Percentiles rank a stretch among this genome's conserved stretches.
These are phyloP conservation scores for Suillus cothurnatus DNA, from an alignment of 768 basidiomycete species.

Conservation along the genomic window DNA sequence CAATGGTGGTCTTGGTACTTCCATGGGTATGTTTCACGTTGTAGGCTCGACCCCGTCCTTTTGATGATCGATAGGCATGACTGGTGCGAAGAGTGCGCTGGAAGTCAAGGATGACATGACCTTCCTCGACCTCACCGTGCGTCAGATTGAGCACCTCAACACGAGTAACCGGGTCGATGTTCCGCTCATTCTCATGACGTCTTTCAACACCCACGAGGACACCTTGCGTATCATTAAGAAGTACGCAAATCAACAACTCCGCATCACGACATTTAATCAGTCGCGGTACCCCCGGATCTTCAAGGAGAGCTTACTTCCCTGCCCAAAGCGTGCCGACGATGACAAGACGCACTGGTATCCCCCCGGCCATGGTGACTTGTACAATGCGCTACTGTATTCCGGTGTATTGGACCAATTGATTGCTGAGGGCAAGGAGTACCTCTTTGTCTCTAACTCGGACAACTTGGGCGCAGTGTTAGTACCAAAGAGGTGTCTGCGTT, in stretches of 20 bases:
- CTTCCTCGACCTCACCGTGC: constrained; percentile 66
- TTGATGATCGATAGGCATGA: constrained; percentile 42
- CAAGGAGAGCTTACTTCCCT: constrained; percentile 68
- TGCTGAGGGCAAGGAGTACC: constrained; percentile 73
- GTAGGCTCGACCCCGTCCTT: not conserved
- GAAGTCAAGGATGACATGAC: constrained; percentile 76
- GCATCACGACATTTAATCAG: constrained; percentile 72
- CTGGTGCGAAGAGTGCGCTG: constrained; percentile 69
- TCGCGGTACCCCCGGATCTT: constrained; percentile 74
- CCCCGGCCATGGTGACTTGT: constrained; percentile 76
- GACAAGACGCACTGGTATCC: constrained; percentile 79
- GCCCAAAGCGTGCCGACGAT: constrained; percentile 54
- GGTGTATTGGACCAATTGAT: constrained; percentile 75
- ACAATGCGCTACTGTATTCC: constrained; percentile 70
- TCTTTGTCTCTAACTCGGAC: constrained; percentile 79
- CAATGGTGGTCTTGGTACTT: constrained; percentile 75
- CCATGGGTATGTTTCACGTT: constrained; percentile 45
- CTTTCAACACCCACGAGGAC: constrained; percentile 81
- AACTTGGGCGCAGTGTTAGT: constrained; percentile 68
- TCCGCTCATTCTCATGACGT: constrained; percentile 81
- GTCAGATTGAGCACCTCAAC: constrained; percentile 73
- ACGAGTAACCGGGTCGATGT: constrained; percentile 63
- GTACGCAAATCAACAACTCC: constrained; percentile 77
- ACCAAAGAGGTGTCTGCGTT: not conserved
- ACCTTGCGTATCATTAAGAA: constrained; percentile 79